Conservation (phyloP, 371 early-diverging fungal genomes). For the Saksenaea oblongispora region DNA sequence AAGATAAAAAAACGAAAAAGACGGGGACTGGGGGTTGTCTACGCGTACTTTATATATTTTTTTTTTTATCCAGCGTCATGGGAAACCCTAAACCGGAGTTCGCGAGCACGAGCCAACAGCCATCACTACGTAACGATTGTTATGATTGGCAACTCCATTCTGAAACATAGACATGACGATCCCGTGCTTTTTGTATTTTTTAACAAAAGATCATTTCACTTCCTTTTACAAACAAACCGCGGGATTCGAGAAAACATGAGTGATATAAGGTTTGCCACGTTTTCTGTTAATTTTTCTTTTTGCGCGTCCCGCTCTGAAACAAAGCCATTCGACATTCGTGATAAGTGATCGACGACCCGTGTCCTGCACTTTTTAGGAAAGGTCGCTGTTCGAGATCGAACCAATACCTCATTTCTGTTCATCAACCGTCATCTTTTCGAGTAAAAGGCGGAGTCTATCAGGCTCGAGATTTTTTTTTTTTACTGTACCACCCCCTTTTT, state of each 20-base stretch:
- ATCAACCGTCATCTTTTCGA: neutral
- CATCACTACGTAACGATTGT: neutral
- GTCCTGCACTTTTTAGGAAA: constrained; percentile 3
- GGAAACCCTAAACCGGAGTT: neutral
- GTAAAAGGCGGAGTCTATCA: neutral
- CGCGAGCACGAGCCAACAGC: constrained; percentile 1
- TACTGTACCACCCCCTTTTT: neutral
- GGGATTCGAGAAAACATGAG: neutral
- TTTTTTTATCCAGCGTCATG: neutral
- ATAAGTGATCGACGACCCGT: constrained; percentile 4
- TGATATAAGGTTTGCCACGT: constrained; percentile 1
- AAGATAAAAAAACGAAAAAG: constrained; percentile 4
- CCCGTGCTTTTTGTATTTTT: neutral
- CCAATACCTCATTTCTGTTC: constrained; percentile 4
- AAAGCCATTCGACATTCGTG: neutral
- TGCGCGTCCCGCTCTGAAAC: constrained; percentile 2
- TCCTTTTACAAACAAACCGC: neutral
- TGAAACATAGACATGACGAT: constrained; percentile 1
- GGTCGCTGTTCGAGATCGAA: constrained; percentile 1
- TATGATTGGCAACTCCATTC: neutral
- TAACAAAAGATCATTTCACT: neutral
- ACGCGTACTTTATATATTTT: neutral
- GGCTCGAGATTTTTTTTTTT: neutral
- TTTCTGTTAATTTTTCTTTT: neutral
- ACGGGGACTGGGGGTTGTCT: neutral